Conservation (phyloP, 495 filamentous ascomycete species). For the Neurospora cerealis region DNA sequence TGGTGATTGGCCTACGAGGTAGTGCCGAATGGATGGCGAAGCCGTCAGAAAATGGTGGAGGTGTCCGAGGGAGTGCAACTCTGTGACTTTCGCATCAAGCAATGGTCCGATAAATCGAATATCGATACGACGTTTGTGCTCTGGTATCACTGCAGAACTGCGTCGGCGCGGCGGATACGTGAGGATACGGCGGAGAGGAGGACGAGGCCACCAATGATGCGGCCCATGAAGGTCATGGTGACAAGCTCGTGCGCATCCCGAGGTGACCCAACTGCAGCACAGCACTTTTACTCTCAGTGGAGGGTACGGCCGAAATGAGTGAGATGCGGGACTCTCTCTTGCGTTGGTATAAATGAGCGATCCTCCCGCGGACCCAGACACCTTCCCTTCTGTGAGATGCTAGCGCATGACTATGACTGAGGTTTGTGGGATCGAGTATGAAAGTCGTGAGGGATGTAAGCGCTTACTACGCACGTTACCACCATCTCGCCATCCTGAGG, state of each 20-base stretch:
- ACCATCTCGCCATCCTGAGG: neutral
- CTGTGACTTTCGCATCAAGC: neutral
- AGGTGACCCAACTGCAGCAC: neutral
- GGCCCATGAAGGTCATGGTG: neutral
- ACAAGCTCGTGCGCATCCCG: neutral
- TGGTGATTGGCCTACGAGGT: neutral
- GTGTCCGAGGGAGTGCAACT: neutral
- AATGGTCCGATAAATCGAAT: neutral
- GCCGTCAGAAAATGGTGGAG: neutral
- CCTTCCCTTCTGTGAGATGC: neutral
- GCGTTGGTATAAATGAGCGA: neutral
- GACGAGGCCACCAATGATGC: constrained; percentile 15
- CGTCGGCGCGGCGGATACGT: neutral
- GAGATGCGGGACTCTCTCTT: neutral
- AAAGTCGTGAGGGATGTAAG: neutral
- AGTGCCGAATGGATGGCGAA: neutral
- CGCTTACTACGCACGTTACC: neutral
- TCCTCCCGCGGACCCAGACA: neutral
- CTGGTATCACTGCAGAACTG: neutral
- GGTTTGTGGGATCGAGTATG: neutral
- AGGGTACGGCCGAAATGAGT: neutral
- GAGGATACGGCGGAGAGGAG: neutral
- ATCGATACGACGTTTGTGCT: neutral
- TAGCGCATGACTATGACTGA: neutral
- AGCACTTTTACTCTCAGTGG: neutral